These are phyloP conservation scores for Talaromyces ruber DNA, from an alignment of 495 filamentous ascomycete species.

Conservation along the genomic window DNA sequence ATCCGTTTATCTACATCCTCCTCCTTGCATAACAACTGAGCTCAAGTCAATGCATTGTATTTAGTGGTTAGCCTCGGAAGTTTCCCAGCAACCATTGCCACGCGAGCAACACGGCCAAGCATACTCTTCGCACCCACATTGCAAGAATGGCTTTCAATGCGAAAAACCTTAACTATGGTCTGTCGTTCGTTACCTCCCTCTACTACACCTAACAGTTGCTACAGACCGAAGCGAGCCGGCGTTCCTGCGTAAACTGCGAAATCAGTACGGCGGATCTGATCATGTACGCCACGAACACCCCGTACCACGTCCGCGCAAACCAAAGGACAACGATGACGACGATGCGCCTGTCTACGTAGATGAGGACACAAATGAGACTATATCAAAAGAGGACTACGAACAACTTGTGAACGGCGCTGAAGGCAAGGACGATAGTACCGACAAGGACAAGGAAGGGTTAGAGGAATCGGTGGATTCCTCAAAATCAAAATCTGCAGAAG, in stretches of 20 bases:
- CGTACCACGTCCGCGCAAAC: conserved; percentile 29
- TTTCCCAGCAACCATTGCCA: neutral
- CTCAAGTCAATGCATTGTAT: neutral
- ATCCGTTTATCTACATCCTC: neutral
- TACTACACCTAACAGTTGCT: neutral
- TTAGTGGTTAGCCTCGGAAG: neutral
- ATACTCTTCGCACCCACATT: neutral
- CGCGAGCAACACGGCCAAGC: neutral
- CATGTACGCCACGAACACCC: conserved; percentile 33
- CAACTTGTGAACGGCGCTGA: conserved; percentile 22
- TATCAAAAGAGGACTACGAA: conserved; percentile 41
- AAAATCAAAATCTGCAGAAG: neutral
- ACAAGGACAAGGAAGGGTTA: neutral
- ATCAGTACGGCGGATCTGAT: conserved; percentile 27
- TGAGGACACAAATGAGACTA: conserved; percentile 38
- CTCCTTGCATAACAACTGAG: neutral
- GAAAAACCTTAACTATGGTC: conserved; percentile 42
- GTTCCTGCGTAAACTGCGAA: conserved; percentile 37
- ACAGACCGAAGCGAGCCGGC: conserved; percentile 38
- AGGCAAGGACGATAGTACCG: conserved; percentile 12
- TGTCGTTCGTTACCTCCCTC: neutral
- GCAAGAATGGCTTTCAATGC: conserved; percentile 34
- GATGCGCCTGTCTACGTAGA: conserved; percentile 42
- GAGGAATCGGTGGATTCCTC: conserved; percentile 8
- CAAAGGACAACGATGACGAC: conserved; percentile 29